phyloP scores from a whole-genome alignment of 257 asterid genomes.

The Petrea volubilis region DNA sequence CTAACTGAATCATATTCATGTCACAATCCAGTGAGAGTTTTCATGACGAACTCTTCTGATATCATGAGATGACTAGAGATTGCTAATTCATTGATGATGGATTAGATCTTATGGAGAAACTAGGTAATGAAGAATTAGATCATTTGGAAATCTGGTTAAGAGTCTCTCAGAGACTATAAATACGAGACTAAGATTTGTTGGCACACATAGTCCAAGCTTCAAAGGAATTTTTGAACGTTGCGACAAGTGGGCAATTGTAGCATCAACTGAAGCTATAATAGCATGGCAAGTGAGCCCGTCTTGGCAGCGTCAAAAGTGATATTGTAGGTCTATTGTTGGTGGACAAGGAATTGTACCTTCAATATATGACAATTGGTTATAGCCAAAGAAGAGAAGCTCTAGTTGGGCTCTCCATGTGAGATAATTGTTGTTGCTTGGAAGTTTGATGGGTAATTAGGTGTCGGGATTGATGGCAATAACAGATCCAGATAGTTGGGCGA shows the following conservation, averaged over 20 bases:
- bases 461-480: neutral
- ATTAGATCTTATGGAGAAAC: neutral
- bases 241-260: neutral
- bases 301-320: neutral
- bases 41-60: neutral
- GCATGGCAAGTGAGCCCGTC: neutral
- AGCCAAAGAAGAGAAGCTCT: neutral
- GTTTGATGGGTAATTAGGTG: neutral
- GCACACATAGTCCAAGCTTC: neutral
- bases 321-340: neutral
- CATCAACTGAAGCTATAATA: neutral
- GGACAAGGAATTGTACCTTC: neutral
- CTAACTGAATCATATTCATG: neutral
- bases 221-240: neutral
- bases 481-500: too few species aligned
- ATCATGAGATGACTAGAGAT: neutral
- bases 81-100: neutral
- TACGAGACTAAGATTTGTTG: neutral
- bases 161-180: neutral
- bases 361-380: neutral
- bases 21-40: neutral
- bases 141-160: neutral
- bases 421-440: neutral
- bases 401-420: neutral
- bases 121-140: neutral